Evolutionary conservation across 352 stramenopile species (phyloP).

Genomic region (Phytophthora fragariae): DNA sequence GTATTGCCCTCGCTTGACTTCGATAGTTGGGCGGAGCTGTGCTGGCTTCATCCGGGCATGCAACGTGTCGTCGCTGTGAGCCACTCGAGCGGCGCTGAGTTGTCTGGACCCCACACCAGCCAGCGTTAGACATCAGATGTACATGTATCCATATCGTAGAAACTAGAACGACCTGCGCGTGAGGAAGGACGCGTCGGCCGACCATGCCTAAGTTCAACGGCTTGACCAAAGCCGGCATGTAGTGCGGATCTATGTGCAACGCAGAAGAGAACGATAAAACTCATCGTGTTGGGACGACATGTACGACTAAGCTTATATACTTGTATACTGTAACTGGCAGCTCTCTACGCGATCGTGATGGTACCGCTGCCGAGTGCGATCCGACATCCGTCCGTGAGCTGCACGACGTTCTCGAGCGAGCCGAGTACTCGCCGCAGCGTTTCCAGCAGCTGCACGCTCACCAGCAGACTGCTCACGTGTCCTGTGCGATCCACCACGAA

Average conservation of each 20-base stretch:
- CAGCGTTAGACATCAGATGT: neutral
- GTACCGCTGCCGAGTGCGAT: conserved; percentile 37
- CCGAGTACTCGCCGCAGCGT: conserved; percentile 39
- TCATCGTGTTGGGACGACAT: neutral
- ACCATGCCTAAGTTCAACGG: neutral
- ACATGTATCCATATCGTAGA: too few species aligned
- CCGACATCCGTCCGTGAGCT: conserved; percentile 28
- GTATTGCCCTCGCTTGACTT: conserved; percentile 10
- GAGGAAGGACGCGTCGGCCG: too few species aligned
- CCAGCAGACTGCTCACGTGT: conserved; percentile 31
- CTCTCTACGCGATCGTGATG: conserved; percentile 30
- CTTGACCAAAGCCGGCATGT: too few species aligned
- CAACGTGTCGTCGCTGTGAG: neutral
- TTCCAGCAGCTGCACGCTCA: conserved; percentile 41
- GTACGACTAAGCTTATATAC: neutral
- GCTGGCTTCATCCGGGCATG: neutral
- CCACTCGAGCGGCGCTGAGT: neutral
- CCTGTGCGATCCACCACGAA: conserved; percentile 36
- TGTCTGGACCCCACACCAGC: neutral
- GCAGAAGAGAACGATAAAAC: neutral
- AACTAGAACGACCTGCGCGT: too few species aligned
- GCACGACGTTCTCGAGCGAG: conserved; percentile 28
- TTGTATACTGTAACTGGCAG: too few species aligned
- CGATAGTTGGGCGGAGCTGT: neutral
- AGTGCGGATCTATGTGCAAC: too few species aligned